Evolutionary conservation across 257 asterid genomes (phyloP).

Genomic region (Ilex aquifolium): DNA sequence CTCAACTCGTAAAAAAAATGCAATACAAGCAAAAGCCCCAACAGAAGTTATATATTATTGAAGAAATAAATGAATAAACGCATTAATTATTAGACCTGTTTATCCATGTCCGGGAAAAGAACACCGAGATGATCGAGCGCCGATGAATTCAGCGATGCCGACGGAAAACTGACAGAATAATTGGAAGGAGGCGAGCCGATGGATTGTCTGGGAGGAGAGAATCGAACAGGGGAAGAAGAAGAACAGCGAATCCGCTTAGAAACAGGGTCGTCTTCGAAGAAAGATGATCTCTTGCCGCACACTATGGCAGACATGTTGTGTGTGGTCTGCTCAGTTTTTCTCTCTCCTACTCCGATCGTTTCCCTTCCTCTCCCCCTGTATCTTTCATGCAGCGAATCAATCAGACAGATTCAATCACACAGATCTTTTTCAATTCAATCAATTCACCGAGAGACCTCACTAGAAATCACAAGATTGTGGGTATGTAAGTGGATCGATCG

Average conservation of each 20-base stretch:
- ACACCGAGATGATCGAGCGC: conserved; percentile 55
- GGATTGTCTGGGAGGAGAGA: conserved; percentile 50
- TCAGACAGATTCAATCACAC: too few species aligned
- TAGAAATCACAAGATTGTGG: too few species aligned
- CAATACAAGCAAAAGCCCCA: too few species aligned
- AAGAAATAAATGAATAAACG: background rate
- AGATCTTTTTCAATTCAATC: too few species aligned
- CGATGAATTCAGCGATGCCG: conserved; percentile 19
- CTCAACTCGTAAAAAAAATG: too few species aligned
- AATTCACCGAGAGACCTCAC: too few species aligned
- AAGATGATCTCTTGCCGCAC: conserved; percentile 97
- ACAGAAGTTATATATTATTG: too few species aligned
- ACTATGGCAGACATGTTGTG: conserved; percentile 98
- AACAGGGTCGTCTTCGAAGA: conserved; percentile 84
- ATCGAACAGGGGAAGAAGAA: conserved; percentile 45
- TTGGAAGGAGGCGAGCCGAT: conserved; percentile 22
- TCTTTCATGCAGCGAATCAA: conserved; percentile 43
- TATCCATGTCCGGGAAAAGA: conserved; percentile 89
- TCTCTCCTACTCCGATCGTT: conserved; percentile 24
- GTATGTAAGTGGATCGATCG: too few species aligned
- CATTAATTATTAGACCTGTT: conserved; percentile 42
- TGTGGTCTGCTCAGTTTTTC: conserved; percentile 7
- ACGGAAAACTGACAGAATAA: conserved; percentile 16
- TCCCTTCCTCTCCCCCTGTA: conserved; percentile 31
- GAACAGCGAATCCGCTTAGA: conserved; percentile 86